Evolutionary conservation across 257 asterid species (phyloP).

Genomic region (Nicotiana sylvestris): DNA sequence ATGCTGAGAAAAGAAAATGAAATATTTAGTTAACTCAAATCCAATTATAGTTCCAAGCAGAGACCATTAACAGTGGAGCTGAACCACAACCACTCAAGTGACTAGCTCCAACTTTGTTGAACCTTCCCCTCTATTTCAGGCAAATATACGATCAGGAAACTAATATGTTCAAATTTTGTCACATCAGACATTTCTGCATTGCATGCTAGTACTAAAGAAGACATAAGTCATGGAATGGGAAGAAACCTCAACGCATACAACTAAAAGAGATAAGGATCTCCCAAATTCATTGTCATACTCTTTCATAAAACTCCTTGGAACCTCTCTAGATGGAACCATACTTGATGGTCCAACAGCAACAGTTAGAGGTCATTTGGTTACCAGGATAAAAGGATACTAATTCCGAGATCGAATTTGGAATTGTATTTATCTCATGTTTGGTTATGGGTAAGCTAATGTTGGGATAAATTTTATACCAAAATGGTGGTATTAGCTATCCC

Average conservation of each 20-base stretch:
- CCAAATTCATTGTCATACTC: not conserved
- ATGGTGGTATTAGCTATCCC: too few relatives aligned
- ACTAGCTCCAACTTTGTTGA: too few relatives aligned
- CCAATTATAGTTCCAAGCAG: not conserved
- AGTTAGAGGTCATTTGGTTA: not conserved
- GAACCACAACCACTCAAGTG: not conserved
- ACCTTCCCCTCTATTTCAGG: not conserved
- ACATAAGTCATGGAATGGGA: not conserved
- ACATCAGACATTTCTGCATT: not conserved
- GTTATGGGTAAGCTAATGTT: too few relatives aligned
- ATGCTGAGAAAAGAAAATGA: slow-evolving; percentile 38
- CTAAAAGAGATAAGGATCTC: not conserved
- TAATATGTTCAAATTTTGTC: not conserved
- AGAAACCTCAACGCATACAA: not conserved
- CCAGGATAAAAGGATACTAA: too few relatives aligned
- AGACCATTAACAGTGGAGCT: not conserved
- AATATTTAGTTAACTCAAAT: not conserved
- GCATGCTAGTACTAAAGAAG: not conserved
- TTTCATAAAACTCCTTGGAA: not conserved
- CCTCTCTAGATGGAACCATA: not conserved
- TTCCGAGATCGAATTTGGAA: too few relatives aligned
- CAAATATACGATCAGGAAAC: not conserved
- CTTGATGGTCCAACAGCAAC: not conserved
- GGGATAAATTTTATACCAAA: too few relatives aligned
- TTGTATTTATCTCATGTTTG: too few relatives aligned